Conservation (phyloP, 1,284 basidiomycete genomes). For the Wallemia mellicola region DNA sequence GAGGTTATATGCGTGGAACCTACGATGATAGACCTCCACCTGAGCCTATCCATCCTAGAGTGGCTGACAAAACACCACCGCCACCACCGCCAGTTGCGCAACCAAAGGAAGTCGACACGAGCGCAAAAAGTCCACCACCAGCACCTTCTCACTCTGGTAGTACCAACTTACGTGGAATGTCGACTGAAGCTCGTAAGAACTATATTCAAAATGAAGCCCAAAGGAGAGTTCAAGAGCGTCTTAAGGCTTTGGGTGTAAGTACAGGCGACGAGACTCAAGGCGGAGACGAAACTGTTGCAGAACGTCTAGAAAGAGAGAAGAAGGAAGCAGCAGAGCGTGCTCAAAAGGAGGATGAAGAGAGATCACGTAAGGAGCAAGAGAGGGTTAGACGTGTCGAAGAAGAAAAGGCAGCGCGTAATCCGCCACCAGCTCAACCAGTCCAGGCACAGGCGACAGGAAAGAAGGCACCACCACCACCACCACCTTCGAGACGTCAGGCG, state of each 20-base stretch:
- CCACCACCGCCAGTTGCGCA: constrained; percentile 11
- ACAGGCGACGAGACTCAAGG: constrained; percentile 16
- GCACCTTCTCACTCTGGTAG: constrained; percentile 21
- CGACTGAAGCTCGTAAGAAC: constrained; percentile 50
- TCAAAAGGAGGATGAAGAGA: constrained; percentile 38
- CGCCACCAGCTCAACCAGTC: constrained; percentile 4
- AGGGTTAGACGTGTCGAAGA: constrained; percentile 35
- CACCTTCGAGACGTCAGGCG: constrained; percentile 1
- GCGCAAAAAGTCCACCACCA: constrained; percentile 12
- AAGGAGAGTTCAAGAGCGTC: constrained; percentile 54
- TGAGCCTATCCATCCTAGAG: background rate
- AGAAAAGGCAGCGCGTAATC: constrained; percentile 20
- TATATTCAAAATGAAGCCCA: constrained; percentile 57
- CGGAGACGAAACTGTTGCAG: constrained; percentile 47
- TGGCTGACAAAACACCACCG: constrained; percentile 7
- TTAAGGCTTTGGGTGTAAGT: constrained; percentile 51
- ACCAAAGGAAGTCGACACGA: constrained; percentile 9
- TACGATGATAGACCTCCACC: constrained; percentile 14
- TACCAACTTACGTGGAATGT: constrained; percentile 34
- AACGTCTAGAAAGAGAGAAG: constrained; percentile 50
- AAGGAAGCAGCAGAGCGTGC: constrained; percentile 57
- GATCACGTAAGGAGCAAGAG: constrained; percentile 38
- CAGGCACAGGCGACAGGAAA: constrained; percentile 2
- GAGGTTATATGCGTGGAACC: constrained; percentile 16
- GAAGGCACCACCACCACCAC: background rate